Base-by-base conservation (phyloP, 169 alveolate species). In the Eimeria brunetti region DNA sequence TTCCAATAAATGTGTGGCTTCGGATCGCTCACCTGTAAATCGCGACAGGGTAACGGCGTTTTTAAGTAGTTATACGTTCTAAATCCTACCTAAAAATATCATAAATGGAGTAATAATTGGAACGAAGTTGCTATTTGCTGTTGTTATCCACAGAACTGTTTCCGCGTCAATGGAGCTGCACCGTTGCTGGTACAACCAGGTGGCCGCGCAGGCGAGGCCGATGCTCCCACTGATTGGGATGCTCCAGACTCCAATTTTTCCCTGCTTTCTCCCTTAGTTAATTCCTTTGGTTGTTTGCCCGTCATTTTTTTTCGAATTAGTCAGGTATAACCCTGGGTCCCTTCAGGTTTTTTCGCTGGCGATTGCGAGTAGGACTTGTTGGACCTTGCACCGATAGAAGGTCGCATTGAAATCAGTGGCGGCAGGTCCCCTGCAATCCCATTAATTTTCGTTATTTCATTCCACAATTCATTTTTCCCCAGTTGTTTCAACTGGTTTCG, bases 181-280 rank as follows among this genome's bases (percentile, higher is more conserved):
- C 16, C 78, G 2, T 9, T 7, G 44, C 49, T 33, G 83, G 83
- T 53, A 38, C 88, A 46, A 16, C 46, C 44, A n/a, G 36, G 62
- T 24, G 49, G 88, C 88, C 88, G 27, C 67, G 88, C 64, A 16
- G 88, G 67, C 88, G 88, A 46, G 67, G 88, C 67, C 69, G 60
- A 78, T 46, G 60, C 46, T 78, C 46, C 88, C 22, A 22, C 12
- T 78, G 88, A 46, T 27, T 51, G 64, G 67, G 49, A 18, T 53
- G 64, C 9, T 14, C 60, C 88, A 12, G 14, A 6, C 67, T 9
- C 11, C 41, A 0, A 22, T 2, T 46, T 27, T 78, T 27, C 16
- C 30, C 14, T 73, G 49, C 20, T 73, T 73, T 38, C 53, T 30
- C 18, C 16, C 53, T 36, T 30, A 5, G 7, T 49, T n/a, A 27